Evolutionary conservation across 306 rosid genomes (phyloP).

Genomic region (Datisca glomerata): DNA sequence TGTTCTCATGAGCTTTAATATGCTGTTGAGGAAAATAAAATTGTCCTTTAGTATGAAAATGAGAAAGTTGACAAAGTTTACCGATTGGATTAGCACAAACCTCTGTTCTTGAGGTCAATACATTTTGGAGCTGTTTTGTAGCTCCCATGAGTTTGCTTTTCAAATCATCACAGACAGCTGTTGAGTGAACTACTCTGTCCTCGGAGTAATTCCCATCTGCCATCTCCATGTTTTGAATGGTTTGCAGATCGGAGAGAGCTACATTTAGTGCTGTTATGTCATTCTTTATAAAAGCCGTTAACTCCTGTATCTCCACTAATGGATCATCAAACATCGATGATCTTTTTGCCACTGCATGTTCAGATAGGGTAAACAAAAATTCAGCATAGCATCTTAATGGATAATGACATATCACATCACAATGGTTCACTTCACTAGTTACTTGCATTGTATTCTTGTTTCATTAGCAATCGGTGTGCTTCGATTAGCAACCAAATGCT

Average conservation of each 20-base stretch:
- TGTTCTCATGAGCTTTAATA: slow-evolving; percentile 87
- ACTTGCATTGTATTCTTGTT: too few species aligned
- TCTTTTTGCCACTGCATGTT: slow-evolving; percentile 66
- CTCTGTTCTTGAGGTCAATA: slow-evolving; percentile 78
- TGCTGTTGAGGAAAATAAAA: slow-evolving; percentile 36
- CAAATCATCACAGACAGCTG: slow-evolving; percentile 83
- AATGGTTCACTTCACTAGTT: too few species aligned
- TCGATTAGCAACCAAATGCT: too few species aligned
- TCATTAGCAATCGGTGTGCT: too few species aligned
- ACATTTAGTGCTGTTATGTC: slow-evolving; percentile 77
- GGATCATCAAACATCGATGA: slow-evolving; percentile 90
- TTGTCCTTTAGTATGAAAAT: too few species aligned
- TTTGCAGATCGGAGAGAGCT: slow-evolving; percentile 68
- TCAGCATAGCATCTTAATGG: too few species aligned
- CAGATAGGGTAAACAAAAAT: not conserved
- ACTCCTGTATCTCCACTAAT: slow-evolving; percentile 61
- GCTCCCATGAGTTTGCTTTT: slow-evolving; percentile 79
- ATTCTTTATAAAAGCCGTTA: slow-evolving; percentile 63
- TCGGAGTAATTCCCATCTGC: slow-evolving; percentile 67
- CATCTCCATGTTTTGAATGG: slow-evolving; percentile 59
- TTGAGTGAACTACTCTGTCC: slow-evolving; percentile 75
- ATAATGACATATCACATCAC: too few species aligned
- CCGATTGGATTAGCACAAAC: slow-evolving; percentile 20
- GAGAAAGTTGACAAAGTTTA: slow-evolving; percentile 1
- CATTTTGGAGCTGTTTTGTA: slow-evolving; percentile 72